Conservation (phyloP, 1,139 yeast genomes). For the Yamadazyma trypodendri region DNA sequence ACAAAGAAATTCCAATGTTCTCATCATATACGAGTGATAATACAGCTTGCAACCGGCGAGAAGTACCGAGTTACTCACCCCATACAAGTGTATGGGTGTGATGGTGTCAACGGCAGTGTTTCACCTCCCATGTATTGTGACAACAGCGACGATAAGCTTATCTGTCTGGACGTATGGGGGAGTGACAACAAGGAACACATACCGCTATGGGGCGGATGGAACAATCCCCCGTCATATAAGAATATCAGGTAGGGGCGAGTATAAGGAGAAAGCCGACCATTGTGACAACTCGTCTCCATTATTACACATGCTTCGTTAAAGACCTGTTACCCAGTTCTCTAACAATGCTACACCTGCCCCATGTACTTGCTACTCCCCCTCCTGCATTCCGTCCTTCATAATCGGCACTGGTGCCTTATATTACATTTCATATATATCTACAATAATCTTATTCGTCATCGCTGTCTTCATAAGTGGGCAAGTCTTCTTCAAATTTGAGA, state of each 20-base stretch:
- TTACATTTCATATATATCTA: constrained; percentile 4
- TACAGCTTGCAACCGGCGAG: constrained; percentile 1
- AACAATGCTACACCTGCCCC: too few species aligned
- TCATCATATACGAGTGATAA: constrained; percentile 3
- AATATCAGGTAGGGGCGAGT: too few species aligned
- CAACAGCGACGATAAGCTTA: neutral
- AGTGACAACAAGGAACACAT: too few species aligned
- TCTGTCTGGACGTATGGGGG: neutral
- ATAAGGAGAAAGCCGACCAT: too few species aligned
- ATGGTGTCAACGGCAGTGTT: constrained; percentile 2
- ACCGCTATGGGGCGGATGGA: too few species aligned
- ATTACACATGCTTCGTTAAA: too few species aligned
- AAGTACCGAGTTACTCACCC: constrained; percentile 2
- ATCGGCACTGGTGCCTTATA: neutral
- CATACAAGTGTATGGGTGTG: constrained; percentile 2
- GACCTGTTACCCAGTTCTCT: too few species aligned
- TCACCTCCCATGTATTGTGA: constrained; percentile 5
- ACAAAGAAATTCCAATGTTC: constrained; percentile 1
- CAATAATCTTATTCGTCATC: constrained; percentile 30
- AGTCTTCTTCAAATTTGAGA: constrained; percentile 23
- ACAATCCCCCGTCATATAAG: neutral
- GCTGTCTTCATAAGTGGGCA: constrained; percentile 46
- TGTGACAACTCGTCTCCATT: too few species aligned
- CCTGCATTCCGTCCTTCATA: too few species aligned
- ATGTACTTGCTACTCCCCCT: too few species aligned